phyloP scores from a whole-genome alignment of 2,329 filamentous ascomycete species.

The Cryphonectria nitschkei region DNA sequence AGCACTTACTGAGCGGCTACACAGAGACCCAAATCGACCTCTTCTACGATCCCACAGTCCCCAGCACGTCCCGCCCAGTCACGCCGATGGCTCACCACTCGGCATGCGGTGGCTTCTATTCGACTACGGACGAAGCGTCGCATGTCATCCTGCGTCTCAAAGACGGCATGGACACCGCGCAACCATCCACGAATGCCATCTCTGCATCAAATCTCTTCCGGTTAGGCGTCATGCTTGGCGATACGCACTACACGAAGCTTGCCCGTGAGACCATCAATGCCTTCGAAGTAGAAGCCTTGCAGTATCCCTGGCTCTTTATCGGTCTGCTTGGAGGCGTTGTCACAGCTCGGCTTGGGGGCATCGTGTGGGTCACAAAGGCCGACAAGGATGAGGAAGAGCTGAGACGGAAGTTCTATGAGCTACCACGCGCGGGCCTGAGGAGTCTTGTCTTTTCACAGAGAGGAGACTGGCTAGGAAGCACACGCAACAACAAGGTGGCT shows the following conservation, averaged over 20 bases:
- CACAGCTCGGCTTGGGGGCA: slow-evolving; percentile 70
- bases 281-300: slow-evolving; percentile 88
- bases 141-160: slow-evolving; percentile 86
- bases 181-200: slow-evolving; percentile 87
- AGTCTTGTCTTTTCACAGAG: slow-evolving; percentile 33
- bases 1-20: slow-evolving; percentile 18
- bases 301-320: slow-evolving; percentile 91
- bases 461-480: slow-evolving; percentile 30
- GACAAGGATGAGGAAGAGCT: slow-evolving; percentile 22
- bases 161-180: slow-evolving; percentile 90
- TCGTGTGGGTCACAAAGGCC: slow-evolving; percentile 38
- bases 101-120: slow-evolving; percentile 70
- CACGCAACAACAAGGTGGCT: slow-evolving; percentile 33
- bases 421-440: slow-evolving; percentile 37
- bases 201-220: slow-evolving; percentile 88
- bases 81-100: slow-evolving; percentile 37
- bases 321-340: slow-evolving; percentile 79
- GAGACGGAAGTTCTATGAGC: slow-evolving; percentile 30
- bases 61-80: slow-evolving; percentile 43
- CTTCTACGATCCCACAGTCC: slow-evolving; percentile 70
- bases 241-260: slow-evolving; percentile 63
- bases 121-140: slow-evolving; percentile 63
- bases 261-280: slow-evolving; percentile 78
- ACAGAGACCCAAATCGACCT: slow-evolving; percentile 72
- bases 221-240: slow-evolving; percentile 70